Conservation (phyloP, 768 basidiomycete species). For the Lactarius psammicola region DNA sequence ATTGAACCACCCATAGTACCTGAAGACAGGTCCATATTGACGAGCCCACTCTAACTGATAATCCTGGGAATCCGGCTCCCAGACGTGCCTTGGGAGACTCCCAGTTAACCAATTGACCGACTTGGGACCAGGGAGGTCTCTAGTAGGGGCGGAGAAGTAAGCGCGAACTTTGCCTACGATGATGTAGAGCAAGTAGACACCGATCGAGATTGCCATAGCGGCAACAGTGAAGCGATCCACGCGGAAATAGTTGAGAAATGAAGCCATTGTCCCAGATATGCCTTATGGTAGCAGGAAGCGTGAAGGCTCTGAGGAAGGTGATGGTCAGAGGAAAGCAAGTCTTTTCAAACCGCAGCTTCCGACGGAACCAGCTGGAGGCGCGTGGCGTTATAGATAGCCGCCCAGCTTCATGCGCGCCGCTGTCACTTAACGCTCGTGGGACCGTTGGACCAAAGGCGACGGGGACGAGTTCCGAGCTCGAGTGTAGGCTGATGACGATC, state of each 20-base stretch:
- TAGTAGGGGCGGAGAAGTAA: slow-evolving; percentile 9
- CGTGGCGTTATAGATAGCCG: background rate
- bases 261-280: background rate
- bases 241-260: background rate
- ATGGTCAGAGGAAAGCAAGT: background rate
- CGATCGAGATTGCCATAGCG: background rate
- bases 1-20: slow-evolving; percentile 21
- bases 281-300: background rate
- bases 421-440: background rate
- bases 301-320: background rate
- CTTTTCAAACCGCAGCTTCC: background rate
- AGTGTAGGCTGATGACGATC: no score
- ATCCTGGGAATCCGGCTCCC: slow-evolving; percentile 19
- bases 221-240: background rate
- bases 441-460: no score
- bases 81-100: slow-evolving; percentile 2
- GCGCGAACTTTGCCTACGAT: background rate
- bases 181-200: slow-evolving; percentile 9
- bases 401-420: background rate
- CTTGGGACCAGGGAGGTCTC: slow-evolving; percentile 19
- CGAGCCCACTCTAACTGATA: slow-evolving; percentile 14
- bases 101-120: slow-evolving; percentile 23
- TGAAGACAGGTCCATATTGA: slow-evolving; percentile 17
- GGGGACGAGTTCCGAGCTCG: background rate
- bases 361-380: background rate